A percentile compares a stretch with the other conserved stretches of the same genome.
These are phyloP conservation scores for Jackrogersella multiformis DNA, from an alignment of 495 filamentous ascomycete species.

Conservation along the genomic window DNA sequence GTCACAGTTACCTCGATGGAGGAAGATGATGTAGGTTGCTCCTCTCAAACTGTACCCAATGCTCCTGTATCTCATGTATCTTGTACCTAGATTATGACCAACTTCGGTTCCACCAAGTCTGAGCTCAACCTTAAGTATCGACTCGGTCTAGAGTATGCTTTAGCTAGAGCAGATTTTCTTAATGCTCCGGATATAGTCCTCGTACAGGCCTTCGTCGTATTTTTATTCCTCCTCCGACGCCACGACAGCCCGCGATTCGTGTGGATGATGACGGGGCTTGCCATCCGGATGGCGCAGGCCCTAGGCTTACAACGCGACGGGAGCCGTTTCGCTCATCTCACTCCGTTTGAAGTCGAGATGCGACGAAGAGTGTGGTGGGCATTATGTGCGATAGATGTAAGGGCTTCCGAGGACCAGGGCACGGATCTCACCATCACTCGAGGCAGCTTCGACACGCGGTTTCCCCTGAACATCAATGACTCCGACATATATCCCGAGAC, in stretches of 20 bases:
- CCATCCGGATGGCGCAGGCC: slow-evolving; percentile 58
- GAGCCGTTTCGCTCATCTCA: slow-evolving; percentile 48
- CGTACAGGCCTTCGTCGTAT: slow-evolving; percentile 61
- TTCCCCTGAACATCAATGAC: slow-evolving; percentile 59
- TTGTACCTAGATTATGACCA: slow-evolving; percentile 53
- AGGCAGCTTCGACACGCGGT: slow-evolving; percentile 52
- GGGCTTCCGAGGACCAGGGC: slow-evolving; percentile 52
- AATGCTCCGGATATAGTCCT: slow-evolving; percentile 51
- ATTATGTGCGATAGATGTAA: slow-evolving; percentile 53
- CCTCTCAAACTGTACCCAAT: neutral
- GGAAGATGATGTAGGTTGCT: slow-evolving; percentile 58
- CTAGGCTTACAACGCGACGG: slow-evolving; percentile 63
- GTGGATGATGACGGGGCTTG: slow-evolving; percentile 66
- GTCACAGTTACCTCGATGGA: slow-evolving; percentile 67
- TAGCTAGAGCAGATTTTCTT: slow-evolving; percentile 66
- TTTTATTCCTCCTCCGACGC: slow-evolving; percentile 57
- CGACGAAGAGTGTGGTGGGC: slow-evolving; percentile 60
- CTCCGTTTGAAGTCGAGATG: slow-evolving; percentile 60
- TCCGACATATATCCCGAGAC: slow-evolving; percentile 52
- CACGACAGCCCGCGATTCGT: slow-evolving; percentile 60
- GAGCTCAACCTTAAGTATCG: slow-evolving; percentile 63
- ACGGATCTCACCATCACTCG: slow-evolving; percentile 52
- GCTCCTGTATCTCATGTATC: slow-evolving; percentile 21
- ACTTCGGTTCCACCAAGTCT: slow-evolving; percentile 60
- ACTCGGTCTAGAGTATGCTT: slow-evolving; percentile 61